A percentile compares a stretch with the other conserved stretches of the same genome.
phyloP scores from a whole-genome alignment of 805 yeast genomes.

The Metschnikowia lachancei region DNA sequence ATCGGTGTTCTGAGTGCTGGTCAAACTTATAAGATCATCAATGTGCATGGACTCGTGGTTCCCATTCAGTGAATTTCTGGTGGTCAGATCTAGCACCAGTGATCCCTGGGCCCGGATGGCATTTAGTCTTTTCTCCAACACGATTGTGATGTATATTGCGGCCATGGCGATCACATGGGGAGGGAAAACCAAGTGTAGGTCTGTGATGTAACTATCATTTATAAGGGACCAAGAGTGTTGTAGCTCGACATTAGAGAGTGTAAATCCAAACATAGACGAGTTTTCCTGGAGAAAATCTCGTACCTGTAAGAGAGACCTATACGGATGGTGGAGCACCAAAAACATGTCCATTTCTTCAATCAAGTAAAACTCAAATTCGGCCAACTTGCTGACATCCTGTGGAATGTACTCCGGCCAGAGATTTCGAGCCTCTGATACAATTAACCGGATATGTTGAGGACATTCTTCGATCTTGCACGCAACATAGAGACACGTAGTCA shows the following conservation, averaged over 20 bases:
- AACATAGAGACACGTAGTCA: constrained; percentile 81
- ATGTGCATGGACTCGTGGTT: constrained; percentile 28
- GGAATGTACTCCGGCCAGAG: constrained; percentile 96
- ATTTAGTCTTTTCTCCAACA: constrained; percentile 44
- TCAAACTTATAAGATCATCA: constrained; percentile 36
- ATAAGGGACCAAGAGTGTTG: constrained; percentile 88
- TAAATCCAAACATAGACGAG: constrained; percentile 26
- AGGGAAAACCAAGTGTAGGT: constrained; percentile 75
- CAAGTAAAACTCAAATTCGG: constrained; percentile 92
- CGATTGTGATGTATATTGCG: constrained; percentile 74
- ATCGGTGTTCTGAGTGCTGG: constrained; percentile 7
- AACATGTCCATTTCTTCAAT: constrained; percentile 82
- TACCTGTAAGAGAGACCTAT: constrained; percentile 58
- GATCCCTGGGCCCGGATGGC: constrained; percentile 17
- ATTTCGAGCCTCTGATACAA: constrained; percentile 79
- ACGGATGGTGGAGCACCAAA: constrained; percentile 74
- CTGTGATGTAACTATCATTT: constrained; percentile 88
- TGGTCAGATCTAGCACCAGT: constrained; percentile 11
- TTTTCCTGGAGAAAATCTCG: constrained; percentile 41
- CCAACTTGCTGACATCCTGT: constrained; percentile 83
- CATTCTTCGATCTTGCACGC: constrained; percentile 94
- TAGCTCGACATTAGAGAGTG: constrained; percentile 59
- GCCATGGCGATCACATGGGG: constrained; percentile 87
- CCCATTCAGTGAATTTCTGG: constrained; percentile 16
- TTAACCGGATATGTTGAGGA: constrained; percentile 86